Evolutionary conservation across 169 alveolate species (phyloP).

Genomic region (Eimeria sp.): DNA sequence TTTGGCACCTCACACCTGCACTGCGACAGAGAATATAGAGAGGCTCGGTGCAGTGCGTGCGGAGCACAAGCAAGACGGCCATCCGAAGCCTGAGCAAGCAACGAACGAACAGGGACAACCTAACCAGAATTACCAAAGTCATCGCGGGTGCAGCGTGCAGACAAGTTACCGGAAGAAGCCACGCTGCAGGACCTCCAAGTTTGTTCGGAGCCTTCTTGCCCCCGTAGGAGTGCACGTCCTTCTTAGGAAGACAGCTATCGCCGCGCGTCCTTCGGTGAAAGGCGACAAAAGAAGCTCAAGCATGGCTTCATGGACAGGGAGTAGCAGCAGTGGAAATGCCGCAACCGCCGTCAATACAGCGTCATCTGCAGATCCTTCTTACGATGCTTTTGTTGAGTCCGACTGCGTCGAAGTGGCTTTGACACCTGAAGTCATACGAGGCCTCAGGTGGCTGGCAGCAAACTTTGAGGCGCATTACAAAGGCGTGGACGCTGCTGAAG

Average conservation of each 20-base stretch:
- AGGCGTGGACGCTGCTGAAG: slow-evolving; percentile 60
- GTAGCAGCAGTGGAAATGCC: neutral
- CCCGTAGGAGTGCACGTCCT: neutral
- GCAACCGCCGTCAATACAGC: neutral
- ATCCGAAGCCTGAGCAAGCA: neutral
- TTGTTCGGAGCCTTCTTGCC: slow-evolving; percentile 14
- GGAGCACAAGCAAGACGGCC: neutral
- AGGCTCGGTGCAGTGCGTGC: slow-evolving; percentile 37
- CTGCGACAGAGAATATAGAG: slow-evolving; percentile 2
- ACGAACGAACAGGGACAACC: neutral
- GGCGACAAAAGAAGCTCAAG: neutral
- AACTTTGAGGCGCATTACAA: slow-evolving; percentile 34
- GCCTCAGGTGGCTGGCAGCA: slow-evolving; percentile 62
- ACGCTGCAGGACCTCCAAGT: neutral
- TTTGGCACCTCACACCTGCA: slow-evolving; percentile 46
- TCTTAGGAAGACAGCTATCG: slow-evolving; percentile 18
- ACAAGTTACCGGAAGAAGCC: slow-evolving; percentile 9
- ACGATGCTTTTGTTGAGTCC: slow-evolving; percentile 41
- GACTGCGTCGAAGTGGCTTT: slow-evolving; percentile 14
- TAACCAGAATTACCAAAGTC: neutral
- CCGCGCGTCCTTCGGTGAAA: neutral
- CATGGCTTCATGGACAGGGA: neutral
- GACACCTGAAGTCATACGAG: slow-evolving; percentile 9
- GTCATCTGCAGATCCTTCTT: slow-evolving; percentile 33
- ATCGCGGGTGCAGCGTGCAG: neutral